phyloP scores from a whole-genome alignment of 768 basidiomycete species.

The Austroboletus festivus region DNA sequence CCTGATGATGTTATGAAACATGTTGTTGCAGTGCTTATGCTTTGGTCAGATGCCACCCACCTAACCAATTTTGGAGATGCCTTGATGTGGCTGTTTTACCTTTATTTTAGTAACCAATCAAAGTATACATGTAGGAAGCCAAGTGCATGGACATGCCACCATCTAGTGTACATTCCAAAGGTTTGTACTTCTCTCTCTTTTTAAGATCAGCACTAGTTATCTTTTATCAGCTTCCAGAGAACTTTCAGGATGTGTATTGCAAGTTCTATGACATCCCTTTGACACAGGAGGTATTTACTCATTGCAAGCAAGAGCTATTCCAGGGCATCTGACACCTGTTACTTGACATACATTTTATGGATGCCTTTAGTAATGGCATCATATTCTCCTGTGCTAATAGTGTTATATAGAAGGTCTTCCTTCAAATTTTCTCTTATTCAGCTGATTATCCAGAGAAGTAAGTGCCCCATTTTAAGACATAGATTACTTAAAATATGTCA shows the following conservation, averaged over 20 bases:
- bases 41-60: not conserved
- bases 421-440: not conserved
- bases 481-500: too few species aligned
- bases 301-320: slow-evolving; percentile 20
- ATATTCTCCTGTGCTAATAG: not conserved
- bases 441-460: not conserved
- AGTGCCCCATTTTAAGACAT: not conserved
- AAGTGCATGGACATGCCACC: not conserved
- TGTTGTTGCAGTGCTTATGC: not conserved
- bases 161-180: not conserved
- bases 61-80: not conserved
- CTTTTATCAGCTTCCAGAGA: too few species aligned
- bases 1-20: not conserved
- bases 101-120: not conserved
- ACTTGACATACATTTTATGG: slow-evolving; percentile 23
- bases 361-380: not conserved
- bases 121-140: not conserved
- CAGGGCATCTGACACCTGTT: slow-evolving; percentile 22
- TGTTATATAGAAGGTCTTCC: not conserved
- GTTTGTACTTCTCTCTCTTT: not conserved
- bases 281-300: not conserved
- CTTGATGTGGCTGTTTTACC: not conserved
- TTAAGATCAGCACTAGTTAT: too few species aligned
- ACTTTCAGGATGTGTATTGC: too few species aligned
- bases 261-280: too few species aligned